Base-by-base conservation (phyloP, 345 rosid species). In the Hibiscus mutabilis region DNA sequence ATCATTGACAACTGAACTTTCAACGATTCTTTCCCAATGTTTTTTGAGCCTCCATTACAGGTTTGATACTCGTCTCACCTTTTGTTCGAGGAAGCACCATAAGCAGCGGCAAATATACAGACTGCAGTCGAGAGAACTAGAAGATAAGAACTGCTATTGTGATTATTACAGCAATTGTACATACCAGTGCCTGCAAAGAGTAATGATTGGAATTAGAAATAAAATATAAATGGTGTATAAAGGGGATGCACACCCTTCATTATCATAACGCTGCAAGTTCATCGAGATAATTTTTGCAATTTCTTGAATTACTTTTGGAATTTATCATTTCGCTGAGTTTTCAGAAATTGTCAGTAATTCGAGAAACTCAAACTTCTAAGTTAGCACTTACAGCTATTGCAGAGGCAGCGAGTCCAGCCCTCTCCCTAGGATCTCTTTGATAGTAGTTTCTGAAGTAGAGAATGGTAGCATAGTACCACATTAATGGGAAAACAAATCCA, bases 391-490 rank as follows among this genome's bases (percentile, higher is more conserved):
- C 99, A 77, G 96, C 97, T 66, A 95, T 86, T 72, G 97, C 92
- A 55, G 89, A 91, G 59, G 97, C 97, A 77, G 95, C 95, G 55
- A 94, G 96, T 71, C 99, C 99, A 33, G 97, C 79, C 69, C 99
- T 85, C 78, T 95, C 99, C 44, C 99, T 84, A 27, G 99, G 99
- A 86, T 95, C 99, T 82, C 81, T 91, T 27, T 73, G 93, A 74
- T 91, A 95, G 82, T 95, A 95, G 81, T 77, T 87, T 40, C 87
- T 87, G 46, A 88, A 84, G 82, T 95, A 95, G 6, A 95, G 92
- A 64, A 87, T 72, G 55, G 97, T 79, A 1, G 96, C 91, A 53
- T 83, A 77, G 79, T 90, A 95, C 99, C 99, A 95, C 68, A 87
- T 82, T 22, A 80, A 61, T 5, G 99, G 99, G 77, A 79, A 89